These are phyloP conservation scores for Rehmannia glutinosa DNA, from an alignment of 257 asterid species.

Conservation along the genomic window DNA sequence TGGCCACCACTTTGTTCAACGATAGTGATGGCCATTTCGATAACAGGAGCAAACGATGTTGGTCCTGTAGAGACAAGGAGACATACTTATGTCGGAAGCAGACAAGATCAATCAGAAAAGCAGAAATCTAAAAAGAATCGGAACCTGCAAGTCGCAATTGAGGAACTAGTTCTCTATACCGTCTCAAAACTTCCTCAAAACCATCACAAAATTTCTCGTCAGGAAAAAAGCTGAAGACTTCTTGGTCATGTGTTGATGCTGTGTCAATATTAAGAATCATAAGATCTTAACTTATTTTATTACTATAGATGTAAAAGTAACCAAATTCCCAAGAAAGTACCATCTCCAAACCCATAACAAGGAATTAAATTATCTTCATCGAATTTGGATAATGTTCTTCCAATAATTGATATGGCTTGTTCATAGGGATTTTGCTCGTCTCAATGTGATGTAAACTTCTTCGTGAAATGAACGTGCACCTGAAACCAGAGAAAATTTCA, in stretches of 20 bases:
- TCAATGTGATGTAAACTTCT: constrained; percentile 85
- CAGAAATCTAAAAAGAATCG: not conserved
- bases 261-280: constrained; percentile 32
- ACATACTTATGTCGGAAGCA: not conserved
- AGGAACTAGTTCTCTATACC: constrained; percentile 91
- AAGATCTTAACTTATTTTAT: constrained; percentile 11
- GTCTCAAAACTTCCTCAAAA: constrained; percentile 79
- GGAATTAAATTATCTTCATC: constrained; percentile 93
- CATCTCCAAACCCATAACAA: constrained; percentile 94
- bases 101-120: not conserved
- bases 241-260: constrained; percentile 99
- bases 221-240: constrained; percentile 77
- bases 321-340: constrained; percentile 30
- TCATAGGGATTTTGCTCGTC: constrained; percentile 82
- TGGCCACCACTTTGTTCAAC: constrained; percentile 94
- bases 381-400: constrained; percentile 85
- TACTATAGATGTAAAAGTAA: not conserved
- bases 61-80: constrained; percentile 55
- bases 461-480: constrained; percentile 86
- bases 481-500: constrained; percentile 17
- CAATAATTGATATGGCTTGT: constrained; percentile 92
- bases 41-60: constrained; percentile 83
- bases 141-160: constrained; percentile 84
- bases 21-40: constrained; percentile 85
- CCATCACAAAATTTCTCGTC: constrained; percentile 87